Evolutionary conservation across 176 grass and related monocot genomes (phyloP).

Genomic region (Aegilops speltoides): DNA sequence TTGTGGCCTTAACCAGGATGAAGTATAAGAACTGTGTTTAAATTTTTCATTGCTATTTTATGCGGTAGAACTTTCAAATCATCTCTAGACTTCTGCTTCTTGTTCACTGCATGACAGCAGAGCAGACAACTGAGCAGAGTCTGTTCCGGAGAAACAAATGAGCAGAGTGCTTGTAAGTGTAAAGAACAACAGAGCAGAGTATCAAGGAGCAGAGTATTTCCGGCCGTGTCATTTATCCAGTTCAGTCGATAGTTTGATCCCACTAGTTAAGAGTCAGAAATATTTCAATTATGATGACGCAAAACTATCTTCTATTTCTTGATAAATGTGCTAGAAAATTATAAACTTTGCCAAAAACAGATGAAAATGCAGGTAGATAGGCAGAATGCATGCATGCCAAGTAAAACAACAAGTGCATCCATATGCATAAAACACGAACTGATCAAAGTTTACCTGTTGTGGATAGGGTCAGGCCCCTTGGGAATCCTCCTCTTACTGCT

Average conservation of each 20-base stretch:
- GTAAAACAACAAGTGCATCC: not conserved
- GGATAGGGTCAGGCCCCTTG: conserved; percentile 72
- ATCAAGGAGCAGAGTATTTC: not conserved
- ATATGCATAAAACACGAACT: not conserved
- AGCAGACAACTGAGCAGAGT: not conserved
- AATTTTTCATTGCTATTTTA: too few species aligned
- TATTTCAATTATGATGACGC: not conserved
- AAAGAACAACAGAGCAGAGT: not conserved
- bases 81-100: not conserved
- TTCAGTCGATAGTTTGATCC: not conserved
- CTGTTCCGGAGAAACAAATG: not conserved
- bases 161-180: not conserved
- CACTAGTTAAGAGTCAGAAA: not conserved
- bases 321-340: not conserved
- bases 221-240: not conserved
- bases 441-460: conserved; percentile 67
- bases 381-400: not conserved
- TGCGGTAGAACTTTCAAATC: too few species aligned
- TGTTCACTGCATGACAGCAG: not conserved
- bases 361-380: not conserved
- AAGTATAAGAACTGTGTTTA: too few species aligned
- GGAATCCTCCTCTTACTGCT: conserved; percentile 74
- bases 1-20: too few species aligned
- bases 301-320: not conserved
- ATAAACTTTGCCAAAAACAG: not conserved